Evolutionary conservation across 1,139 yeast genomes (phyloP), one percentile per base, ranked within the genome.

Genomic region (Maudiozyma humilis): DNA sequence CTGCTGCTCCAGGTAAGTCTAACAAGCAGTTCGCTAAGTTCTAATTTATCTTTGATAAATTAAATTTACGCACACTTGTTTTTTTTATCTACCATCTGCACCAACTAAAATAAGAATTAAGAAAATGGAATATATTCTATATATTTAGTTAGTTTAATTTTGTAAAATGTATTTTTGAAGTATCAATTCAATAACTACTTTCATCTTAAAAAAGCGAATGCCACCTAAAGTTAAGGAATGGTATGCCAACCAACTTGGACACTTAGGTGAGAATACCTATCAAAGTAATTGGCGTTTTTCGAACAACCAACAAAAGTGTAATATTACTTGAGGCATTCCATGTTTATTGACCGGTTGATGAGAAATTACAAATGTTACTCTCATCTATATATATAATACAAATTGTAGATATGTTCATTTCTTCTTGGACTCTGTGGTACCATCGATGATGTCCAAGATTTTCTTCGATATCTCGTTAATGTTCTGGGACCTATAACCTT

Each of bases 21-120:
- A 72, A 72, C 75, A 88, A 89, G 85, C 88, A 86, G 78, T 91
- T 91, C 81, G 66, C 89, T 75, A 91, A 91, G 79, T 91, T 91
- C 76, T 91, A 89, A 84, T 68, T 42, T 17, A 35, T 20, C 27
- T 18, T 25, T 15, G n/a, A n/a, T 32, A 15, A 32, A 35, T 16
- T 19, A 5, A 15, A n/a, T 8, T 35, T 20, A 27, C n/a, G 30
- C 16, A 27, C n/a, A 20, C 34, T 20, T 38, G 18, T 32, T 39
- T 8, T 18, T 14, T 25, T 36, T 13, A 40, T 31, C 38, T 25
- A 38, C 25, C 35, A 17, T 30, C 30, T 20, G 27, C 19, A 23
- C 29, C 33, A 19, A 30, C n/a, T 36, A 30, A 34, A n/a, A 31
- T 12, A 20, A 32, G 29, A 38, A 15, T 36, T 34, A 40, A 40